Percentiles rank a stretch among this genome's conserved stretches.
Conservation (phyloP, 345 rosid species). For the Raphanus raphanistrum region DNA sequence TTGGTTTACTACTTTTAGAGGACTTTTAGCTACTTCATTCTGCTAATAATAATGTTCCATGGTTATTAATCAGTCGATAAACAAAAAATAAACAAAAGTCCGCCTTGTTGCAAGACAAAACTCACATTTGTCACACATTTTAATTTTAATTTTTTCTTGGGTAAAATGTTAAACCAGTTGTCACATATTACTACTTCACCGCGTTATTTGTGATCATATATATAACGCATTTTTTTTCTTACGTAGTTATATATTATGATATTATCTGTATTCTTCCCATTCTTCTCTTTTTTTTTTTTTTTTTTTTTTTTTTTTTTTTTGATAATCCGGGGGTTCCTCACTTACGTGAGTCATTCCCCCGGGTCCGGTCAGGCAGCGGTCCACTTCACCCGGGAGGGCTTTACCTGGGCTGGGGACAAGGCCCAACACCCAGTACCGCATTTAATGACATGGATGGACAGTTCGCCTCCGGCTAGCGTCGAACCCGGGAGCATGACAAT, state of each 20-base stretch:
- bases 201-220: conserved; percentile 26
- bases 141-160: too few species aligned
- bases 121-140: conserved; percentile 31
- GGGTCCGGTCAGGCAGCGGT: too few species aligned
- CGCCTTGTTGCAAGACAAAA: not conserved
- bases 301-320: too few species aligned
- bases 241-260: not conserved
- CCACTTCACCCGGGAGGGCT: too few species aligned
- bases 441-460: too few species aligned
- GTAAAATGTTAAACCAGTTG: not conserved
- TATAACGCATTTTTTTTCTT: not conserved
- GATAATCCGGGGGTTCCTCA: too few species aligned
- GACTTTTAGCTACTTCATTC: conserved; percentile 1
- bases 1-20: conserved; percentile 11
- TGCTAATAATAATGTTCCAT: not conserved
- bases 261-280: not conserved
- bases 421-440: too few species aligned
- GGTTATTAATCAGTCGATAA: conserved; percentile 1
- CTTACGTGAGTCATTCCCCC: too few species aligned
- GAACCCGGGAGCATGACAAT: too few species aligned
- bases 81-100: not conserved
- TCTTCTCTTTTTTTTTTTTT: conserved; percentile 5
- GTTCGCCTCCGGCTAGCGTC: too few species aligned
- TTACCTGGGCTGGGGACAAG: too few species aligned
- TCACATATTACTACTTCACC: conserved; percentile 23